Evolutionary conservation across 257 asterid genomes (phyloP).

Genomic region (Solanum ossicruentum): DNA sequence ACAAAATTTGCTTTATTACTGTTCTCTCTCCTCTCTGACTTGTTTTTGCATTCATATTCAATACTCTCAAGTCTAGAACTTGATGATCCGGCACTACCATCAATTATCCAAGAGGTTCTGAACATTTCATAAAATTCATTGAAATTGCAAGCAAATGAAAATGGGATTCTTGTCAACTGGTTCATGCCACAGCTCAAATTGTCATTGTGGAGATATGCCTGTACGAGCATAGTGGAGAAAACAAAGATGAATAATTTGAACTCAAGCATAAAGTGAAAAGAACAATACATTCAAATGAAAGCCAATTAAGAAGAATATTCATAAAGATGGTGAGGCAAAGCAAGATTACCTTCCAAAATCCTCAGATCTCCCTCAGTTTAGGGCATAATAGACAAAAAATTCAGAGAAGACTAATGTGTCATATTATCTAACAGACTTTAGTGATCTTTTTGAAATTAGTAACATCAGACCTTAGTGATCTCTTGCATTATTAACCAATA

Average conservation of each 20-base stretch:
- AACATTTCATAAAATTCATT: conserved; percentile 5
- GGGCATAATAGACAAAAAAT: neutral
- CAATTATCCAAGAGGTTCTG: conserved; percentile 6
- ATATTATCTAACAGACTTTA: neutral
- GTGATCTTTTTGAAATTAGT: neutral
- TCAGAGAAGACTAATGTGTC: neutral
- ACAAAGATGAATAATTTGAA: neutral
- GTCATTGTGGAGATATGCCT: conserved; percentile 16
- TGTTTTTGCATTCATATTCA: conserved; percentile 3
- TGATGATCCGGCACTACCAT: conserved; percentile 7
- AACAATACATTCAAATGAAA: neutral
- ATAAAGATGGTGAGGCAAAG: neutral
- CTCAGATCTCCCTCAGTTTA: neutral
- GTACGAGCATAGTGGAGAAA: neutral
- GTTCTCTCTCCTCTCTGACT: neutral
- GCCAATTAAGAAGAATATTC: neutral
- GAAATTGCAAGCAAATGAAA: conserved; percentile 13
- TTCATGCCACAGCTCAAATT: neutral
- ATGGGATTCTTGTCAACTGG: conserved; percentile 4
- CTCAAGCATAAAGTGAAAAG: neutral
- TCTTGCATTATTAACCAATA: neutral
- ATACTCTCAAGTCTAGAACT: conserved; percentile 4
- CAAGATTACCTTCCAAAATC: neutral
- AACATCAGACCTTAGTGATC: neutral
- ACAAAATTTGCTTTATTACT: conserved; percentile 6